Percentiles rank a stretch among this genome's conserved stretches.
Conservation (phyloP, 164 flowering plant species). For the Macadamia integrifolia region DNA sequence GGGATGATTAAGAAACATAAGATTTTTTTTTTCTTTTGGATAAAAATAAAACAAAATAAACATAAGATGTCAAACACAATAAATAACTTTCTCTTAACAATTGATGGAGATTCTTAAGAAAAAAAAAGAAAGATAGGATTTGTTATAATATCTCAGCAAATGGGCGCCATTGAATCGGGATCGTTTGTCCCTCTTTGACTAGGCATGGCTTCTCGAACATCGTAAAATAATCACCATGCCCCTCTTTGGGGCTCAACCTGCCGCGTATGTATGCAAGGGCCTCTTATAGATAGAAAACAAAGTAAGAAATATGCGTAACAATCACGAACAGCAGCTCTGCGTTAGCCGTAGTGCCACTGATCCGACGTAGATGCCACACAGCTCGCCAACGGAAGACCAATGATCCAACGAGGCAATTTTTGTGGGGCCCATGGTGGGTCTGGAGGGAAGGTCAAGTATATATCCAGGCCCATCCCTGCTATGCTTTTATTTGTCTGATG, state of each 20-base stretch:
- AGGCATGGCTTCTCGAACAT: conserved; percentile 24
- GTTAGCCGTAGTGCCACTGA: not conserved
- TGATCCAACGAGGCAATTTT: conserved; percentile 11
- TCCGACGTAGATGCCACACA: conserved; percentile 20
- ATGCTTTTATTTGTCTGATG: conserved; percentile 7
- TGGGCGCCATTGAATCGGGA: conserved; percentile 21
- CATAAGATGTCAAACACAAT: too few species aligned
- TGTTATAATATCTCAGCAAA: too few species aligned
- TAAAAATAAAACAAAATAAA: too few species aligned
- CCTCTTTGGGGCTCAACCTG: too few species aligned
- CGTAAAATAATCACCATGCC: conserved; percentile 9
- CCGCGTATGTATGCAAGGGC: too few species aligned
- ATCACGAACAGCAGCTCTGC: too few species aligned
- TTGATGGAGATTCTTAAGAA: not conserved
- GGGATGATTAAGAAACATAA: too few species aligned
- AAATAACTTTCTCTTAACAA: too few species aligned
- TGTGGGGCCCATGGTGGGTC: not conserved
- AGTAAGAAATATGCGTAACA: too few species aligned
- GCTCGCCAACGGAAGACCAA: conserved; percentile 11
- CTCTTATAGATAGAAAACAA: too few species aligned
- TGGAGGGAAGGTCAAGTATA: conserved; percentile 2
- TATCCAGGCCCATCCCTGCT: conserved; percentile 17
- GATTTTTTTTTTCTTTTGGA: too few species aligned
- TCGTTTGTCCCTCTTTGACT: conserved; percentile 28
- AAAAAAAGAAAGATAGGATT: too few species aligned